Evolutionary conservation across 495 filamentous ascomycete genomes (phyloP), one percentile per base, ranked within the genome.

Genomic region (Annulohypoxylon bovei): DNA sequence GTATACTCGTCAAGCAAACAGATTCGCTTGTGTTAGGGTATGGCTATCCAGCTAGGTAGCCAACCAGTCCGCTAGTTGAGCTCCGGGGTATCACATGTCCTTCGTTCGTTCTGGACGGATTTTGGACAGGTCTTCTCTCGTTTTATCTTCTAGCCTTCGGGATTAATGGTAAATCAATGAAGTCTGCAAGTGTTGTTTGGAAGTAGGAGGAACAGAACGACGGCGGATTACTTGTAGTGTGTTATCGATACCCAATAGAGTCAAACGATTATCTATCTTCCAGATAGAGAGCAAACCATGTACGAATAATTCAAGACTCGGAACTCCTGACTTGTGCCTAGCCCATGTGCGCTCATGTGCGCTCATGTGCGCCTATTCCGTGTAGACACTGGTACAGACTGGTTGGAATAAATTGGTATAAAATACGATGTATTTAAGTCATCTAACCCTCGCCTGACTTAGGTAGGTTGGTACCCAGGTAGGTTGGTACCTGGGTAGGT

Each of bases 221-320:
- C 6, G 1, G 39, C 9, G 14, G 4, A 18, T 39, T 50, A 14
- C 6, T 8, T 39, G 18, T 27, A 33, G 32, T 23, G 54, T 33
- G 44, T 16, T 22, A 58, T 35, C 12, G 53, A 66, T 66, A 66
- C 62, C 62, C 62, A 50, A 22, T 30, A 28, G 54, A 58, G 37
- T 42, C 11, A 56, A 52, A 11, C 7, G 27, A 53, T 33, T 33
- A 22, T 50, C 23, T 20, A 33, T 20, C 14, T 30, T 27, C n/a
- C 28, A 18, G 28, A 33, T 16, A 32, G 49, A n/a, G n/a, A 32
- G 9, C n/a, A n/a, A 53, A 11, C 3, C 20, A 33, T 53, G 4
- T 32, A 52, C 12, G 8, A 4, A 30, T 2, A 47, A 23, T 30
- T 50, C 6, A n/a, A 52, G 12, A 1, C 22, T 28, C 3, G 23